Base-by-base conservation (phyloP, 2,329 filamentous ascomycete species). In the Penicillium occitanis region DNA sequence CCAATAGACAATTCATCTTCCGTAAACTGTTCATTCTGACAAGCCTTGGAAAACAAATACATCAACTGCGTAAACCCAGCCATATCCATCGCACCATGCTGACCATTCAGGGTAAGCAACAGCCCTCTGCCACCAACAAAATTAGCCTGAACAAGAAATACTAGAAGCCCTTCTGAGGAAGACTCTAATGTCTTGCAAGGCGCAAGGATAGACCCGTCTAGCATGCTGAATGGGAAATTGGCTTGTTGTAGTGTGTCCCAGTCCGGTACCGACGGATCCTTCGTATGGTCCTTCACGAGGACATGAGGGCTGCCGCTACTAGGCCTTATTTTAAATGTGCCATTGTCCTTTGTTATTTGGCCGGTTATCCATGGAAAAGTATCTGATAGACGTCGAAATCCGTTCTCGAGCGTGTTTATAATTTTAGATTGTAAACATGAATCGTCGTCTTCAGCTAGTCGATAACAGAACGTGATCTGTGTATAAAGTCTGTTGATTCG, bases 1-100 rank as follows among this genome's bases (percentile, higher is more conserved):
- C 82, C 84, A 1, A 69, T 58, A 0, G 65, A 35, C 0, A 83
- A 48, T 61, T 87, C 85, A 6, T 83, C 75, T 0, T 67, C 48
- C 0, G 81, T 83, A 69, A 85, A 86, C 0, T 67, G n/a, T 35
- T 83, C 80, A 1, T 74, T 71, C 0, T 71, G 72, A 63, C 84
- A 86, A 0, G 83, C 84, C 64, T 85, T 85, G 0, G 80, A 77
- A 5, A 87, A 73, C 1, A 84, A 78, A 2, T 73, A 66, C 17
- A 86, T 83, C 17, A 85, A 68, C 25, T 80, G 76, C 2, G 75
- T 82, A 68, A 83, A 80, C 1, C 84, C 85, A 0, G 77, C 78
- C 74, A 84, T 82, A 64, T 87, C 86, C 78, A 85, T 83, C 0
- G 76, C 72, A 5, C 78, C 77, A 68, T 87, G 86, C 28, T 85